phyloP scores from a whole-genome alignment of 768 basidiomycete genomes.

The Xerocomellus chrysenteron region DNA sequence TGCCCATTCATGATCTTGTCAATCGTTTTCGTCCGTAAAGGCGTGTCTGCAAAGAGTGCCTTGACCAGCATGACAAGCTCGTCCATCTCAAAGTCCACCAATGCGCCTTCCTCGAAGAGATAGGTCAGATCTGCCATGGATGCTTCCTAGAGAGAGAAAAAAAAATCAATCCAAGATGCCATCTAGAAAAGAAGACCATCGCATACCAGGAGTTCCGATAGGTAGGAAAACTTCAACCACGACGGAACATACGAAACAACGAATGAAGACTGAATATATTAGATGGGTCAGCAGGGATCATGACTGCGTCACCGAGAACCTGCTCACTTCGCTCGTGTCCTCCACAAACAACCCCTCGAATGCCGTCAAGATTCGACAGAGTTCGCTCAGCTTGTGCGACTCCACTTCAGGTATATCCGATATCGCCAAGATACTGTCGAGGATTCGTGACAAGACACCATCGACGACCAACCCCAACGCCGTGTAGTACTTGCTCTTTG shows the following conservation, averaged over 20 bases:
- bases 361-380: slow-evolving; percentile 75
- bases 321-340: slow-evolving; percentile 54
- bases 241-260: slow-evolving; percentile 85
- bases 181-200: neutral
- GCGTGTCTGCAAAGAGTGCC: slow-evolving; percentile 87
- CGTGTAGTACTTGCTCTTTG: slow-evolving; percentile 69
- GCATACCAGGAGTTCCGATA: slow-evolving; percentile 86
- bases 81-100: slow-evolving; percentile 85
- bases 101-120: slow-evolving; percentile 84
- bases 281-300: neutral
- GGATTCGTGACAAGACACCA: slow-evolving; percentile 60
- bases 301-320: neutral
- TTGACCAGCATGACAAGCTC: slow-evolving; percentile 80
- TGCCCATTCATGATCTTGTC: slow-evolving; percentile 68
- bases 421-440: slow-evolving; percentile 71
- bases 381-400: slow-evolving; percentile 77
- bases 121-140: slow-evolving; percentile 91
- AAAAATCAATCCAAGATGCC: neutral
- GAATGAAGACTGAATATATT: slow-evolving; percentile 56
- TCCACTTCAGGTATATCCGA: slow-evolving; percentile 88
- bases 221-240: slow-evolving; percentile 94
- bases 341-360: slow-evolving; percentile 81
- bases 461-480: slow-evolving; percentile 73
- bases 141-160: slow-evolving; percentile 60
- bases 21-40: slow-evolving; percentile 77